These are phyloP conservation scores for Colletotrichum musae DNA, from an alignment of 2,329 filamentous ascomycete genomes.

Conservation along the genomic window DNA sequence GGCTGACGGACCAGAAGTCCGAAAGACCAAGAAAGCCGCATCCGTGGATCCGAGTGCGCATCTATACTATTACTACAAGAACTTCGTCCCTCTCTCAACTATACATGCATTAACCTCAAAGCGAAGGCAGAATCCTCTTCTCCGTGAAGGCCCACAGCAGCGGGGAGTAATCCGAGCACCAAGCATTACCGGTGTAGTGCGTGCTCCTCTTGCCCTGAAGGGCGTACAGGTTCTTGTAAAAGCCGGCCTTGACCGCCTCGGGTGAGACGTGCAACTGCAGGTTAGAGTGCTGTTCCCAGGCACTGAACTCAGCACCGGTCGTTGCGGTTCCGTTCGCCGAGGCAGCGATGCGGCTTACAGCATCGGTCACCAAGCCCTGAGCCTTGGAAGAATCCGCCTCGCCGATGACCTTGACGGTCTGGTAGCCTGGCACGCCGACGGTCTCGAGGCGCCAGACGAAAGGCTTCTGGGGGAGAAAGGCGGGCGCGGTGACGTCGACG, in stretches of 20 bases:
- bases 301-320: conserved; percentile 18
- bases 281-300: conserved; percentile 29
- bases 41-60: neutral
- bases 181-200: conserved; percentile 33
- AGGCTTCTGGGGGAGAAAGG: conserved; percentile 32
- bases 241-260: conserved; percentile 35
- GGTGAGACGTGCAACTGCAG: conserved; percentile 40
- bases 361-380: conserved; percentile 26
- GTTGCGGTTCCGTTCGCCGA: conserved; percentile 25
- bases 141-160: conserved; percentile 41
- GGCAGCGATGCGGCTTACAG: conserved; percentile 13
- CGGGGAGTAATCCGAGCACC: conserved; percentile 41
- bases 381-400: conserved; percentile 34
- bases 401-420: conserved; percentile 43
- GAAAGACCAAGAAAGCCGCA: neutral
- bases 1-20: neutral
- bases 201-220: conserved; percentile 39
- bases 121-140: conserved; percentile 25
- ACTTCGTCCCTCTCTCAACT: neutral
- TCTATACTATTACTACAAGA: neutral
- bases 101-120: neutral
- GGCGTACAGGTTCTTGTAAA: conserved; percentile 36
- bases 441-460: conserved; percentile 42
- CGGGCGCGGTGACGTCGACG: conserved; percentile 36
- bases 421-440: conserved; percentile 42